These are phyloP conservation scores for Mycena citricolor DNA, from an alignment of 1,284 basidiomycete species.

Conservation along the genomic window DNA sequence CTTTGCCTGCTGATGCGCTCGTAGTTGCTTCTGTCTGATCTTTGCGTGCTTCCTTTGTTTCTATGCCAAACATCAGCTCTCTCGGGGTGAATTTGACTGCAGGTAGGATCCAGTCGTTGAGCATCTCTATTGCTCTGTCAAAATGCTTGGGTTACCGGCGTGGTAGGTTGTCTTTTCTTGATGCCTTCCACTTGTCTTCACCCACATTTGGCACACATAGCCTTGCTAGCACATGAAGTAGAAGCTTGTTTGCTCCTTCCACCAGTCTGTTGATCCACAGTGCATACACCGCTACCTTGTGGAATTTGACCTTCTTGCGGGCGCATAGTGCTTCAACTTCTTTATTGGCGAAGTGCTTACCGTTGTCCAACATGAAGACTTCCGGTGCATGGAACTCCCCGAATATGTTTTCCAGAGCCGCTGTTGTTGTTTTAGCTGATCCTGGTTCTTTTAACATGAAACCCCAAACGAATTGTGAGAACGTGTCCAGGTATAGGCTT, in stretches of 20 bases:
- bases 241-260: conserved; percentile 17
- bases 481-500: conserved; percentile 4
- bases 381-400: conserved; percentile 28
- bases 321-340: conserved; percentile 31
- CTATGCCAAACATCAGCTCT: conserved; percentile 7
- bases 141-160: conserved; percentile 34
- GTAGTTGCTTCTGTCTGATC: conserved; percentile 23
- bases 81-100: conserved; percentile 23
- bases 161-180: conserved; percentile 21
- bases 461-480: conserved; percentile 2
- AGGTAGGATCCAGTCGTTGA: conserved; percentile 29
- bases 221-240: conserved; percentile 30
- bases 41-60: conserved; percentile 25
- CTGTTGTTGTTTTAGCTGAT: conserved; percentile 25
- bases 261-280: conserved; percentile 30
- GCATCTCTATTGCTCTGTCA: conserved; percentile 27
- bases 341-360: conserved; percentile 38
- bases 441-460: conserved; percentile 5
- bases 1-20: not conserved
- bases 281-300: conserved; percentile 35
- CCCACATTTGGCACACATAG: conserved; percentile 32
- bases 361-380: conserved; percentile 38
- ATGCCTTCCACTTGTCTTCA: conserved; percentile 28
- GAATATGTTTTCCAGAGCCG: conserved; percentile 26
- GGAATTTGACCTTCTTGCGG: conserved; percentile 22